Conservation (phyloP, 2,329 filamentous ascomycete genomes). For the Podosphaera xanthii region DNA sequence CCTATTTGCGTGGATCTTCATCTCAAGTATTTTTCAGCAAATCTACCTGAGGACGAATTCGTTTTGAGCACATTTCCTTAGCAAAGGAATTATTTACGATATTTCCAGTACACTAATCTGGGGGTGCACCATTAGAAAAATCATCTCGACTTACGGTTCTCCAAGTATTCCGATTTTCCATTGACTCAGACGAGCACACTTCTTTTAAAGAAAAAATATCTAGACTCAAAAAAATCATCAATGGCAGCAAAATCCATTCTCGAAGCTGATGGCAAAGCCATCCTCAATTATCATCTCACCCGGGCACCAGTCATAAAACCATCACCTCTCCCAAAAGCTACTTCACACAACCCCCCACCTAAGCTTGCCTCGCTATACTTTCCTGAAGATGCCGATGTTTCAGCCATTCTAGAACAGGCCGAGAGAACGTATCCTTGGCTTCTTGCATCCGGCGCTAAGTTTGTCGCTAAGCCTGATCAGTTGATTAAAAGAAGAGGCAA, state of each 20-base stretch:
- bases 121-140: too few species aligned
- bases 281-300: conserved; percentile 99
- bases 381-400: conserved; percentile 63
- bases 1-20: not conserved
- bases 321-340: conserved; percentile 61
- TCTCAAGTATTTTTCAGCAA: not conserved
- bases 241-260: conserved; percentile 95
- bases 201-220: not conserved
- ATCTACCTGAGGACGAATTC: not conserved
- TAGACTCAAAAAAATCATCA: conserved; percentile 15
- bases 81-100: too few species aligned
- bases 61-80: not conserved
- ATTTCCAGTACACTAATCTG: too few species aligned
- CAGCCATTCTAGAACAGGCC: conserved; percentile 75
- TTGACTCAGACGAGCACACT: not conserved
- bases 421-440: conserved; percentile 96
- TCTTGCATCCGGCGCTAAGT: conserved; percentile 59
- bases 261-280: conserved; percentile 99
- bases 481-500: conserved; percentile 99
- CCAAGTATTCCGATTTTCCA: too few species aligned
- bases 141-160: too few species aligned
- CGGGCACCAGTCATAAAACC: conserved; percentile 95
- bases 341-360: conserved; percentile 79
- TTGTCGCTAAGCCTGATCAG: conserved; percentile 98
- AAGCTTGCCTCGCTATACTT: conserved; percentile 87